Conservation (phyloP, 2,329 filamentous ascomycete species). For the Fusarium sp. region DNA sequence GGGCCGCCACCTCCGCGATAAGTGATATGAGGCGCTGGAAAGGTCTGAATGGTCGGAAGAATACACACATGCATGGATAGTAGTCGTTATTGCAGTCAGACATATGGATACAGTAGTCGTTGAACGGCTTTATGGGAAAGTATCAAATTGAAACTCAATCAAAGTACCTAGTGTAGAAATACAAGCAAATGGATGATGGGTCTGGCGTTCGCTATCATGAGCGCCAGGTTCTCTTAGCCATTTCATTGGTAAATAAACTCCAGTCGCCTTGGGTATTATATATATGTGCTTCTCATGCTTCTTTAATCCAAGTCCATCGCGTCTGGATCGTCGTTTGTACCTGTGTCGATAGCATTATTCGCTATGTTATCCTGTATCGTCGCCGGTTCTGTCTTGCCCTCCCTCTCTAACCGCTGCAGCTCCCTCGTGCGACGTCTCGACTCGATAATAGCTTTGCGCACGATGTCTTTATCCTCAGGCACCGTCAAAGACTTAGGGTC, state of each 20-base stretch:
- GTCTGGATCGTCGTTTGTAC: conserved; percentile 63
- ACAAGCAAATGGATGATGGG: conserved; percentile 19
- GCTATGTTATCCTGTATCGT: conserved; percentile 24
- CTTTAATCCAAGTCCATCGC: conserved; percentile 75
- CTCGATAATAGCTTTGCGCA: conserved; percentile 87
- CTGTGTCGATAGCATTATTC: conserved; percentile 18
- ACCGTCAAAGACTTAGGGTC: conserved; percentile 83
- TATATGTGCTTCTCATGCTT: conserved; percentile 15
- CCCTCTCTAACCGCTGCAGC: conserved; percentile 61
- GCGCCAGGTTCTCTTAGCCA: conserved; percentile 5
- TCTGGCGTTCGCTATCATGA: conserved; percentile 6
- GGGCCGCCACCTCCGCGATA: conserved; percentile 59
- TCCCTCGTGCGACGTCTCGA: conserved; percentile 77
- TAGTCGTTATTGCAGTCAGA: conserved; percentile 5
- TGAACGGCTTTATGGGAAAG: conserved; percentile 10
- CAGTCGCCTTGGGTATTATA: conserved; percentile 46
- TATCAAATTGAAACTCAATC: conserved; percentile 35
- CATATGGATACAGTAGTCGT: conserved; percentile 10
- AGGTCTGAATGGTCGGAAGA: background rate
- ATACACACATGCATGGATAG: background rate
- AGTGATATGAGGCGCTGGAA: conserved; percentile 4
- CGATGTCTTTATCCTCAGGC: conserved; percentile 79
- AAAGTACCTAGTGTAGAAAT: conserved; percentile 32
- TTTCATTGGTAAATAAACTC: conserved; percentile 39
- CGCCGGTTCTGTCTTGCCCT: conserved; percentile 36